Evolutionary conservation across 2,329 filamentous ascomycete species (phyloP).

Genomic region (Tolypocladium tropicale): DNA sequence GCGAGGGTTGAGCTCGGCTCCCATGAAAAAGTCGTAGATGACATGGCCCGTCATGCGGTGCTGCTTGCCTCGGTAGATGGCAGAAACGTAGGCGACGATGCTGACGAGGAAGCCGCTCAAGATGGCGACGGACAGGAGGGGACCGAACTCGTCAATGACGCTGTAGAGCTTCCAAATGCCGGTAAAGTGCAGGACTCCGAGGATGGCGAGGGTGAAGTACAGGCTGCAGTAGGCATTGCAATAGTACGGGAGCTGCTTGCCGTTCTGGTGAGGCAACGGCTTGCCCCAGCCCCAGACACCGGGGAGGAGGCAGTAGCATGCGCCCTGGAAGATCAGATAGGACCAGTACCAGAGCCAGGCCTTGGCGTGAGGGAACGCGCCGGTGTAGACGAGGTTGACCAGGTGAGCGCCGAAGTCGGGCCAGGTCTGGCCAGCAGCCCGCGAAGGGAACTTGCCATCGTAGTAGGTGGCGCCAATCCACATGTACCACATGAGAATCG

Average conservation of each 20-base stretch:
- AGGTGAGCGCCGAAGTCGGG: slow-evolving; percentile 64
- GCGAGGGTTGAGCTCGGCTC: slow-evolving; percentile 75
- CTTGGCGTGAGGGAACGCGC: slow-evolving; percentile 70
- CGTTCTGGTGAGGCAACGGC: slow-evolving; percentile 69
- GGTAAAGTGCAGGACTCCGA: slow-evolving; percentile 65
- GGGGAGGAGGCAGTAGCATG: slow-evolving; percentile 76
- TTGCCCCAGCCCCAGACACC: slow-evolving; percentile 85
- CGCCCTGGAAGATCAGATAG: slow-evolving; percentile 77
- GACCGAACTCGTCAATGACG: slow-evolving; percentile 89
- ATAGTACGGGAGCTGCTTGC: slow-evolving; percentile 86
- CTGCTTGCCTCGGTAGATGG: slow-evolving; percentile 66
- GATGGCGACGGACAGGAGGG: slow-evolving; percentile 87
- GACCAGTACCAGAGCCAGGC: slow-evolving; percentile 94
- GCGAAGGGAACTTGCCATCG: slow-evolving; percentile 67
- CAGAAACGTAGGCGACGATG: slow-evolving; percentile 78
- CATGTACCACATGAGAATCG: slow-evolving; percentile 98
- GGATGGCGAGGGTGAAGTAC: slow-evolving; percentile 71
- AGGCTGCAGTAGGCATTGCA: slow-evolving; percentile 84
- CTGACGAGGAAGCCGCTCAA: slow-evolving; percentile 78
- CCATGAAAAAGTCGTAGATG: slow-evolving; percentile 87
- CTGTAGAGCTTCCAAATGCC: slow-evolving; percentile 85
- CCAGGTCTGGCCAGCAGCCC: slow-evolving; percentile 54
- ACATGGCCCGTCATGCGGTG: slow-evolving; percentile 89
- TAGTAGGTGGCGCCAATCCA: slow-evolving; percentile 95
- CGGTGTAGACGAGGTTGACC: slow-evolving; percentile 62